Base-by-base conservation (phyloP, 495 filamentous ascomycete genomes). In the Tuber calosporum region DNA sequence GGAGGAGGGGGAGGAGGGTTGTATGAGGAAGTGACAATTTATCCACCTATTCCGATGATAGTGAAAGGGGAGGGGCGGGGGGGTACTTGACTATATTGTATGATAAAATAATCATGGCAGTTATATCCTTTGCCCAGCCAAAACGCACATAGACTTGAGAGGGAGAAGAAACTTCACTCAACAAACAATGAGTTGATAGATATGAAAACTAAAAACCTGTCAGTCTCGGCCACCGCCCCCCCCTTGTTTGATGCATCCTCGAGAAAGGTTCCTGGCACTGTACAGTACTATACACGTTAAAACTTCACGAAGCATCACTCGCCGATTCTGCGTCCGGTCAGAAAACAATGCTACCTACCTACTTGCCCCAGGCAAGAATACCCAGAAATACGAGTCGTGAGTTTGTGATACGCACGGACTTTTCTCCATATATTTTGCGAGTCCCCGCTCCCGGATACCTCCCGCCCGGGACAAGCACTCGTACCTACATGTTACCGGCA, bases 231-330 rank as follows among this genome's bases (percentile, higher is more conserved):
- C n/a, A 62, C 11, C 53, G 3, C 11, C 45, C 22, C 8, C 19
- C 6, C 39, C 39, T 1, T 40, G 39, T n/a, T 20, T 20, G 42
- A n/a, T n/a, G 22, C 13, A 53, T 53, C 45, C 22, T 22, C 45
- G 45, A 53, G 20, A n/a, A 40, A 40, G 30, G 53, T 13, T 26
- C 26, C n/a, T 0, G 53, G 53, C n/a, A 62, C 26, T 9, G n/a
- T 30, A 26, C n/a, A 30, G 53, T 9, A 62, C 26, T 9, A 11
- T 30, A 26, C n/a, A 30, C 53, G 53, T 30, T 15, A 62, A 43
- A 30, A 62, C 53, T 62, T 62, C 53, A 62, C 53, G n/a, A 62
- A 17, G 53, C 53, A 62, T 62, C 53, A 62, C 53, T 62, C 53
- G 53, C 53, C n/a, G 13, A 62, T 15, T 30, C 53, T 15, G 0